Percentiles rank a stretch among this genome's conserved stretches.
Conservation (phyloP, 2,329 filamentous ascomycete species). For the Amauroascus niger region DNA sequence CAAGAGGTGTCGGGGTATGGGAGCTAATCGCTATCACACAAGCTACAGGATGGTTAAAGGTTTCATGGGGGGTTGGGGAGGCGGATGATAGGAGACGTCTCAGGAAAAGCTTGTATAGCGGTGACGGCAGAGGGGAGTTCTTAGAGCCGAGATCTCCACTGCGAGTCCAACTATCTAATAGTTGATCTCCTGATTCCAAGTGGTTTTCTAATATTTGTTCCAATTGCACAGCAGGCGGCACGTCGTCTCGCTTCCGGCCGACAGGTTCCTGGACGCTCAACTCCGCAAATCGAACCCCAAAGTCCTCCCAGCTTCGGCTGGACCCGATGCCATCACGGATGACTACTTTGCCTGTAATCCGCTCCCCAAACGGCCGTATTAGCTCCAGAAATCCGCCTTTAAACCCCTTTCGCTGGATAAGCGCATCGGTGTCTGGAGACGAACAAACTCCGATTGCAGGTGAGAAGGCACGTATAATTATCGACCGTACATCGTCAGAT, state of each 20-base stretch:
- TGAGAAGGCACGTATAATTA: conserved; percentile 77
- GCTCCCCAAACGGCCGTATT: conserved; percentile 82
- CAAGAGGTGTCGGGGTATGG: conserved; percentile 69
- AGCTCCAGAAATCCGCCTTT: conserved; percentile 72
- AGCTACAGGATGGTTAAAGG: conserved; percentile 87
- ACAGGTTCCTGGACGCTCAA: conserved; percentile 41
- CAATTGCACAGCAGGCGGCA: conserved; percentile 46
- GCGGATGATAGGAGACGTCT: conserved; percentile 72
- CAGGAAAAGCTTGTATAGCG: conserved; percentile 78
- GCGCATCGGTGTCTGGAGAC: conserved; percentile 73
- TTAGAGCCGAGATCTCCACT: conserved; percentile 20
- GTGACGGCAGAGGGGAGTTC: conserved; percentile 47
- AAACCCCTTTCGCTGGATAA: conserved; percentile 77
- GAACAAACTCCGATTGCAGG: conserved; percentile 80
- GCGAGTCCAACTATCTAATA: conserved; percentile 23
- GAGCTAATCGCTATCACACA: conserved; percentile 94
- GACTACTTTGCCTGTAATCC: conserved; percentile 74
- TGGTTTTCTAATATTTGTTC: conserved; percentile 75
- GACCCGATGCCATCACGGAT: conserved; percentile 83
- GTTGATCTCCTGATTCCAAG: conserved; percentile 61
- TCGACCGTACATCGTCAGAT: conserved; percentile 48
- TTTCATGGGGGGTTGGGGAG: conserved; percentile 73
- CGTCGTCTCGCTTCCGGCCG: conserved; percentile 19
- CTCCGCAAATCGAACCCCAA: conserved; percentile 72
- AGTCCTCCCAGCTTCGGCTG: conserved; percentile 78